A percentile compares a stretch with the other conserved stretches of the same genome.
phyloP scores from a whole-genome alignment of 495 filamentous ascomycete species.

The Penicillium coprophilum region DNA sequence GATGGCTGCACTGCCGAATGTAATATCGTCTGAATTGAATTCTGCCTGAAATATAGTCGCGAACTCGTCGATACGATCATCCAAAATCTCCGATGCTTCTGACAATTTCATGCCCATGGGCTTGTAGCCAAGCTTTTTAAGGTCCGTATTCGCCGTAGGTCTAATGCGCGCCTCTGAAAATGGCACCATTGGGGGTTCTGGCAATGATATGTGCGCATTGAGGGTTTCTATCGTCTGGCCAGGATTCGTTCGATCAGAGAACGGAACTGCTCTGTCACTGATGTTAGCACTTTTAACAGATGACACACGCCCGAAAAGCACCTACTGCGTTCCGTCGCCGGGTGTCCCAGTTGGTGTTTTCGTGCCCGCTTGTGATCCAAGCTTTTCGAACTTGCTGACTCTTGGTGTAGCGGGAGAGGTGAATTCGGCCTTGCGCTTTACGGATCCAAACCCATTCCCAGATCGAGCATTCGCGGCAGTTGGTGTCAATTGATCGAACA shows the following conservation, averaged over 20 bases:
- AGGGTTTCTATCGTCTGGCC: conserved; percentile 79
- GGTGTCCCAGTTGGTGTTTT: conserved; percentile 31
- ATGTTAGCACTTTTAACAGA: conserved; percentile 20
- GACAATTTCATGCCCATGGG: conserved; percentile 91
- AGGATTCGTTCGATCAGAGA: conserved; percentile 69
- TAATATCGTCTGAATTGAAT: conserved; percentile 72
- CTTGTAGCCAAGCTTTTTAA: conserved; percentile 87
- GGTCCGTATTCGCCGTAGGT: conserved; percentile 76
- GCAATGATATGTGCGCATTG: conserved; percentile 67
- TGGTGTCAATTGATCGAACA: conserved; percentile 80
- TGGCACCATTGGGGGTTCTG: conserved; percentile 72
- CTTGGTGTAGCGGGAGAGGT: conserved; percentile 57
- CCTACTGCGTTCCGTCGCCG: conserved; percentile 35
- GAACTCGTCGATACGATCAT: conserved; percentile 94
- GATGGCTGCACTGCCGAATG: conserved; percentile 81
- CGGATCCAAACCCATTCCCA: conserved; percentile 48
- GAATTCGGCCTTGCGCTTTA: conserved; percentile 63
- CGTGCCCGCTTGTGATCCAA: conserved; percentile 32
- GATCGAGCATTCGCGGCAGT: conserved; percentile 60
- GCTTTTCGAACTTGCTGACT: conserved; percentile 43
- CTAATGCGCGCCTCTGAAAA: conserved; percentile 74
- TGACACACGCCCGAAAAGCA: background rate
- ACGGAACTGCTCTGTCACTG: conserved; percentile 51
- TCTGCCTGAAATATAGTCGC: conserved; percentile 66
- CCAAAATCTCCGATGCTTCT: conserved; percentile 86